Conservation (phyloP, 176 grass and related monocot species). For the Zea luxurians region DNA sequence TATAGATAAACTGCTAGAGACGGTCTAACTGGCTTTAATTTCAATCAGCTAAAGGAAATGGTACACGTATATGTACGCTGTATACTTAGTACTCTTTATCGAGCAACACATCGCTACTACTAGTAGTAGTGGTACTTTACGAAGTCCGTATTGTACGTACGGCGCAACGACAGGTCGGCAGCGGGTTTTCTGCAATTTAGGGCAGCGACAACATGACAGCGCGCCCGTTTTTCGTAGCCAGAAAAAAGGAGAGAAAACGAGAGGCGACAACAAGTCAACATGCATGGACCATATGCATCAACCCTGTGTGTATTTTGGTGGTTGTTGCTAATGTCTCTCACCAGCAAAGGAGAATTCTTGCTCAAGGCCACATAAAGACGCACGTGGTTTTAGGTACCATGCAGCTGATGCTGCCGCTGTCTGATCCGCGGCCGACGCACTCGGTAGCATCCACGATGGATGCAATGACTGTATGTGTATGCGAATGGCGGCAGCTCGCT, state of each 20-base stretch:
- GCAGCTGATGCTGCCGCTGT: not conserved
- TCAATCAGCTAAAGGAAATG: too few species aligned
- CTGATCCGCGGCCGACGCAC: constrained; percentile 2
- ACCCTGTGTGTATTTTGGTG: not conserved
- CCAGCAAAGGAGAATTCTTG: not conserved
- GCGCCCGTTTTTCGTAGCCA: not conserved
- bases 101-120: too few species aligned
- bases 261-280: constrained; percentile 12
- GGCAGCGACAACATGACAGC: not conserved
- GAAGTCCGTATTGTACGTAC: too few species aligned
- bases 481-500: not conserved
- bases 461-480: not conserved
- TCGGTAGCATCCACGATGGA: not conserved
- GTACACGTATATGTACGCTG: too few species aligned
- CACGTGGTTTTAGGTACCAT: not conserved
- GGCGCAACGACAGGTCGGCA: too few species aligned
- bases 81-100: too few species aligned
- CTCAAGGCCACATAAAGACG: constrained; percentile 3
- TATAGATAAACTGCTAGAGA: too few species aligned
- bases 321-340: not conserved
- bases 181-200: too few species aligned
- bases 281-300: not conserved
- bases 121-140: too few species aligned
- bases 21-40: too few species aligned
- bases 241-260: not conserved